Percentiles rank a stretch among this genome's conserved stretches.
Evolutionary conservation across 306 rosid species (phyloP).

Genomic region (Begonia fuchsioides): DNA sequence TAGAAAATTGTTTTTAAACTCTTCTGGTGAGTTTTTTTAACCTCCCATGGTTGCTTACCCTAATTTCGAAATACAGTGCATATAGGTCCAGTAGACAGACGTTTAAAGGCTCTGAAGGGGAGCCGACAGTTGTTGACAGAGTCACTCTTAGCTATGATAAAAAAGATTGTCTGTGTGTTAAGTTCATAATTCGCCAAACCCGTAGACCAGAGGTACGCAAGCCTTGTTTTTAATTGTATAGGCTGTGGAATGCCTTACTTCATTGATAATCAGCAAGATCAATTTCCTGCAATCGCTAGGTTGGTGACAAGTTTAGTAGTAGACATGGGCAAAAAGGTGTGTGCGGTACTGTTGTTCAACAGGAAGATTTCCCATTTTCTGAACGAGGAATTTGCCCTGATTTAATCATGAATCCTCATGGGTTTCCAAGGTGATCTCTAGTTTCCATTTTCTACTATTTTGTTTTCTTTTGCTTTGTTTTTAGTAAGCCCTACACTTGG

Average conservation of each 20-base stretch:
- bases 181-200: conserved; percentile 67
- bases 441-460: background rate
- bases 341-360: conserved; percentile 84
- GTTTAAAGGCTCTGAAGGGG: conserved; percentile 64
- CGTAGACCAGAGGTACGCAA: conserved; percentile 83
- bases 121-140: conserved; percentile 66
- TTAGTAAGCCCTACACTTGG: background rate
- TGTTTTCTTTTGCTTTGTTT: background rate
- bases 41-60: conserved; percentile 8
- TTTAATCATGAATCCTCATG: conserved; percentile 96
- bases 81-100: conserved; percentile 25
- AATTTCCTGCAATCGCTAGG: conserved; percentile 23
- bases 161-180: conserved; percentile 51
- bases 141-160: conserved; percentile 71
- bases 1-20: background rate
- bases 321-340: conserved; percentile 99
- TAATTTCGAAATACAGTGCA: conserved; percentile 33
- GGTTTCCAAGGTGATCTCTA: conserved; percentile 72
- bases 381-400: conserved; percentile 98
- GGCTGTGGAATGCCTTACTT: too few relatives aligned
- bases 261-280: too few relatives aligned
- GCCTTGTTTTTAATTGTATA: background rate
- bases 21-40: conserved; percentile 1
- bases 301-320: conserved; percentile 97
- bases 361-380: conserved; percentile 94